A percentile compares a stretch with the other conserved stretches of the same genome.
Conservation (phyloP, 306 rosid species). For the apple (Malus domestica) region ASM211411v1 NC_041795.1:31074001-31074500, state of each 20-base stretch:
- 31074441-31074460: too few species aligned
- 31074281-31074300: background rate
- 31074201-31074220: conserved; percentile 27
- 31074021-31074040: background rate
- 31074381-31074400: background rate
- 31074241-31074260: conserved; percentile 54
- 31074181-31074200: background rate
- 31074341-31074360: background rate
- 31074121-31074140: conserved; percentile 2
- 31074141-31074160: conserved; percentile 5
- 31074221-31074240: conserved; percentile 53
- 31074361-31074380: background rate
- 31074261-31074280: conserved; percentile 27
- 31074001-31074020: background rate
- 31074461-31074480: too few species aligned
- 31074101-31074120: conserved; percentile 8
- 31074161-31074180: conserved; percentile 11
- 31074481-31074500: too few species aligned
- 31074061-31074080: conserved; percentile 14
- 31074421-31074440: conserved; percentile 4
- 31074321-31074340: too few species aligned
- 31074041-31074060: conserved; percentile 8
- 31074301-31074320: too few species aligned
- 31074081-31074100: conserved; percentile 17
- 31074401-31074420: background rate